Percentiles rank a stretch among this genome's conserved stretches.
phyloP scores from a whole-genome alignment of 306 rosid species.

The Macrotyloma uniflorum region DNA sequence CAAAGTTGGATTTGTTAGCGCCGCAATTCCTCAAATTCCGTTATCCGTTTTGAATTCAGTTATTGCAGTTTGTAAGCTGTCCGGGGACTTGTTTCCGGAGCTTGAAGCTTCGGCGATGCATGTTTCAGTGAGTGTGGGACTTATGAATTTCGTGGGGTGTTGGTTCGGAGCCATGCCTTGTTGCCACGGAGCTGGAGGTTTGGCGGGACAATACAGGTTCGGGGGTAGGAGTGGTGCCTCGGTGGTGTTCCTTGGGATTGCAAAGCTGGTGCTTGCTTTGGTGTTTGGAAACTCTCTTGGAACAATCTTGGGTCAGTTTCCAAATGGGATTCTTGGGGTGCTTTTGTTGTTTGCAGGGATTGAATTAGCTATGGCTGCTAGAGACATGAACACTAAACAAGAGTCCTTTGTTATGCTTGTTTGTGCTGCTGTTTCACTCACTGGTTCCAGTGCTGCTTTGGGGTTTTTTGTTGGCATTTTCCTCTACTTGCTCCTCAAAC shows the following conservation, averaged over 20 bases:
- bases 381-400: constrained; percentile 66
- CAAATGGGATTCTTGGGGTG: constrained; percentile 72
- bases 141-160: constrained; percentile 82
- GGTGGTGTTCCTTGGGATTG: constrained; percentile 68
- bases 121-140: constrained; percentile 69
- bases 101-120: constrained; percentile 71
- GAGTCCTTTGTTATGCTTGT: constrained; percentile 78
- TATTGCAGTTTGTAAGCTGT: constrained; percentile 78
- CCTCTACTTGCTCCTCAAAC: constrained; percentile 55
- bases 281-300: constrained; percentile 71
- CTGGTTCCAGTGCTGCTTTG: constrained; percentile 77
- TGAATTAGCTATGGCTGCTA: constrained; percentile 74
- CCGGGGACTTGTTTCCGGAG: constrained; percentile 78
- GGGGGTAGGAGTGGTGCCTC: constrained; percentile 86
- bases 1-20: constrained; percentile 67
- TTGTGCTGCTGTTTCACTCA: constrained; percentile 79
- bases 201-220: constrained; percentile 83
- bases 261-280: constrained; percentile 62
- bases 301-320: constrained; percentile 56
- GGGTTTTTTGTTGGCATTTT: constrained; percentile 79
- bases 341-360: constrained; percentile 78
- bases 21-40: constrained; percentile 82
- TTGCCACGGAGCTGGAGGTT: constrained; percentile 89
- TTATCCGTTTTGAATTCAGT: constrained; percentile 72
- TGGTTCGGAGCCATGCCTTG: constrained; percentile 96